A percentile compares a stretch with the other conserved stretches of the same genome.
Conservation (phyloP, 2,329 filamentous ascomycete species). For the Diaporthe ampelina region DNA sequence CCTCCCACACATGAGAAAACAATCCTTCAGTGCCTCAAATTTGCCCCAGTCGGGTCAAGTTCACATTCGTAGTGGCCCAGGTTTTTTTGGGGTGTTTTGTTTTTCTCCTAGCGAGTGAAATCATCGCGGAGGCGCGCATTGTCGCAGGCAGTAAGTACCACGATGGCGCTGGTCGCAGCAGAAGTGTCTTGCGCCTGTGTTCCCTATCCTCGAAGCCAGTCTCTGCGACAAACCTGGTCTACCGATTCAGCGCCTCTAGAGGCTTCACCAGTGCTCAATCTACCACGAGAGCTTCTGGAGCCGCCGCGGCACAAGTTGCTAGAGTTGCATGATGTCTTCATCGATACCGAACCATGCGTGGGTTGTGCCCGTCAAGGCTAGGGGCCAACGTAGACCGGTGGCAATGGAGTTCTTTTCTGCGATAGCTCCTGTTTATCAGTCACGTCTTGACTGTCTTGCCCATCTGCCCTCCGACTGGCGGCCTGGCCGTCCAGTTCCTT, state of each 20-base stretch:
- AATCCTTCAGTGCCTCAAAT: not conserved
- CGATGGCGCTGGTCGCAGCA: not conserved
- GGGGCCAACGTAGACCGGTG: not conserved
- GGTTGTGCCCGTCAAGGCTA: not conserved
- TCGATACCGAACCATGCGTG: not conserved
- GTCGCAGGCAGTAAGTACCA: not conserved
- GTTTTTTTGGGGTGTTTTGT: too few relatives aligned
- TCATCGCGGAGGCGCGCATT: not conserved
- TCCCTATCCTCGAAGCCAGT: not conserved
- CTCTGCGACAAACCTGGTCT: not conserved
- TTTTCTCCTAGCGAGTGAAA: too few relatives aligned
- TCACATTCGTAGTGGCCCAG: too few relatives aligned
- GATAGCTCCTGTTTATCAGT: not conserved
- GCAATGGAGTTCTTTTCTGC: not conserved
- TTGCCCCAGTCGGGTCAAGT: not conserved
- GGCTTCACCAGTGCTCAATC: not conserved
- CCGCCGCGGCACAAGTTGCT: too few relatives aligned
- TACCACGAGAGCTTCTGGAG: not conserved
- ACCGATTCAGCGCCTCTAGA: not conserved
- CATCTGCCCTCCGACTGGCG: not conserved
- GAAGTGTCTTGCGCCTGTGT: not conserved
- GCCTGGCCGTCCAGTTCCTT: not conserved
- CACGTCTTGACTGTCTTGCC: not conserved
- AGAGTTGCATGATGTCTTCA: not conserved
- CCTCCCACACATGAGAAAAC: not conserved